phyloP scores from a whole-genome alignment of 2,329 filamentous ascomycete genomes.

The Chalara sp. region DNA sequence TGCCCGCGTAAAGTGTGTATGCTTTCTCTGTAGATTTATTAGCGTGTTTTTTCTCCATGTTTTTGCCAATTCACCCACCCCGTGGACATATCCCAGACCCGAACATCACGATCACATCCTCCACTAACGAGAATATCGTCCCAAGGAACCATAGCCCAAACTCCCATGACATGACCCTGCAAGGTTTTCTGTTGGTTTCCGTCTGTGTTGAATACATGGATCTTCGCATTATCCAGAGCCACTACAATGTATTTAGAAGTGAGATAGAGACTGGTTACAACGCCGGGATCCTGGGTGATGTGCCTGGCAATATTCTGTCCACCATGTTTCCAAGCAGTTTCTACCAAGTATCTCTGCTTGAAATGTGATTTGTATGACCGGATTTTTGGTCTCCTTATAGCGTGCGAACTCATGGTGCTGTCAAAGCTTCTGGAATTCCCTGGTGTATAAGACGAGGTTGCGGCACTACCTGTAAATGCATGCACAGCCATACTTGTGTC shows the following conservation, averaged over 20 bases:
- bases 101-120: conserved; percentile 91
- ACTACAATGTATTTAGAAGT: conserved; percentile 97
- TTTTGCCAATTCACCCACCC: conserved; percentile 53
- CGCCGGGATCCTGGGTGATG: conserved; percentile 93
- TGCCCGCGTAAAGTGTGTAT: conserved; percentile 85
- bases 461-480: conserved; percentile 39
- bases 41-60: conserved; percentile 14
- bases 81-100: conserved; percentile 92
- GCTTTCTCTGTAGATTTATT: conserved; percentile 48
- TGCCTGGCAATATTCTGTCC: conserved; percentile 78
- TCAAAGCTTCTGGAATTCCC: conserved; percentile 46
- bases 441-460: conserved; percentile 27
- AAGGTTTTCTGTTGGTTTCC: conserved; percentile 83
- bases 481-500: conserved; percentile 20
- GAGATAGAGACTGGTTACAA: conserved; percentile 90
- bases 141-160: conserved; percentile 99
- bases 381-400: conserved; percentile 50
- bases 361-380: conserved; percentile 94
- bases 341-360: conserved; percentile 94
- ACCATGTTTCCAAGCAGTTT: conserved; percentile 92
- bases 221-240: conserved; percentile 95
- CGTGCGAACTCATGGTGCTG: conserved; percentile 33
- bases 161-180: conserved; percentile 95
- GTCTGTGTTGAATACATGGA: conserved; percentile 93
- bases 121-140: conserved; percentile 92